A percentile compares a stretch with the other conserved stretches of the same genome.
phyloP scores from a whole-genome alignment of 2,329 filamentous ascomycete species.

The Diaporthe sp. region DNA sequence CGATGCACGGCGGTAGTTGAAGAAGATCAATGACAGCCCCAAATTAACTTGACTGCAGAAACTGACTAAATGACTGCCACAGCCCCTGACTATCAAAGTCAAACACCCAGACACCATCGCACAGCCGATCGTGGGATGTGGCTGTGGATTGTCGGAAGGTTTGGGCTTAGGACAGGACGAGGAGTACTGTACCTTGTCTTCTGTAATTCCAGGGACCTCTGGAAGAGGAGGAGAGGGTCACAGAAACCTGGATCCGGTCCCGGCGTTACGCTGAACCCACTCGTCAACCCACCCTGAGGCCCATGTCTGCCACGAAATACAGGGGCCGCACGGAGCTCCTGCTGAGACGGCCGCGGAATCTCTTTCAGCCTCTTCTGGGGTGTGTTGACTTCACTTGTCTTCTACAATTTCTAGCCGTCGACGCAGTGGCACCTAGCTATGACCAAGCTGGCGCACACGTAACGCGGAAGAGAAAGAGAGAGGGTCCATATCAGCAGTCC shows the following conservation, averaged over 20 bases:
- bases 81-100: slow-evolving; percentile 25
- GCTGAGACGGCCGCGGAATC: slow-evolving; percentile 28
- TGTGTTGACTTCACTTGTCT: not conserved
- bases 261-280: slow-evolving; percentile 35
- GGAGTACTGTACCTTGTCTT: not conserved
- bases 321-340: slow-evolving; percentile 38
- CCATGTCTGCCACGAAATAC: slow-evolving; percentile 32
- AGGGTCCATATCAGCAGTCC: slow-evolving; percentile 14
- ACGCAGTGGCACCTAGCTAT: not conserved
- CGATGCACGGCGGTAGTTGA: slow-evolving; percentile 22
- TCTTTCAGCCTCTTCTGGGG: slow-evolving; percentile 37
- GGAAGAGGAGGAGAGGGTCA: not conserved
- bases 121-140: slow-evolving; percentile 25
- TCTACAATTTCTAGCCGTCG: not conserved
- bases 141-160: slow-evolving; percentile 2
- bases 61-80: slow-evolving; percentile 8
- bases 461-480: not conserved
- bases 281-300: slow-evolving; percentile 10
- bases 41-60: not conserved
- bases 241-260: slow-evolving; percentile 33
- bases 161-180: not conserved
- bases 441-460: not conserved
- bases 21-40: not conserved
- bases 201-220: not conserved
- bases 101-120: not conserved